Conservation (phyloP, 441 rosid species). For the Populus hybrid region DNA sequence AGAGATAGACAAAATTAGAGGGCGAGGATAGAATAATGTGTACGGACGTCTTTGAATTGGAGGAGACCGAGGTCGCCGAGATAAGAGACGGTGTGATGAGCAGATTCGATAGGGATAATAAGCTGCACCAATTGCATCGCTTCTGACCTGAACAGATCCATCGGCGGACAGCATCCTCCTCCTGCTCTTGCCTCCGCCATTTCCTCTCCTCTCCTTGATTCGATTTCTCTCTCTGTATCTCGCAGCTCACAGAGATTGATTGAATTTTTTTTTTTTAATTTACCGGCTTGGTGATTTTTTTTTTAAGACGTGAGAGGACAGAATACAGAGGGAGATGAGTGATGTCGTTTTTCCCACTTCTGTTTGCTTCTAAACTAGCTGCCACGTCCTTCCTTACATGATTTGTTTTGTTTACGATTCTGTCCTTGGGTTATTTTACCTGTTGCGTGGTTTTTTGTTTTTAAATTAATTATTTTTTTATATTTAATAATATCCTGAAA, state of each 20-base stretch:
- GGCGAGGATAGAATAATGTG: constrained; percentile 12
- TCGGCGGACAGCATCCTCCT: constrained; percentile 78
- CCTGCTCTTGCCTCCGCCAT: constrained; percentile 41
- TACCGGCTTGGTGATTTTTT: neutral
- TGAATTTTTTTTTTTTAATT: neutral
- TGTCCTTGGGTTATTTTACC: neutral
- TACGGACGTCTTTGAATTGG: constrained; percentile 86
- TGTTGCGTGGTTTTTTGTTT: too few species aligned
- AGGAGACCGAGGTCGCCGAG: constrained; percentile 85
- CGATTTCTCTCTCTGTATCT: constrained; percentile 10
- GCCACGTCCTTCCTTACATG: neutral
- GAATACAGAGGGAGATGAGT: neutral
- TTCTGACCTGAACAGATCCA: constrained; percentile 90
- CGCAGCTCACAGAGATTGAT: neutral
- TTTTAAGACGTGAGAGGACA: neutral
- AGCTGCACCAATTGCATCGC: constrained; percentile 83
- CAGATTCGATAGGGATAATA: constrained; percentile 82
- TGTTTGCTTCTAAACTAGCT: neutral
- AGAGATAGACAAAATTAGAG: neutral
- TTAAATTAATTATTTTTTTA: too few species aligned
- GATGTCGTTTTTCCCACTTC: neutral
- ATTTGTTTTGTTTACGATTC: neutral
- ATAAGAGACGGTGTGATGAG: constrained; percentile 75
- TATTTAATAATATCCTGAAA: too few species aligned
- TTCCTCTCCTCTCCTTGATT: constrained; percentile 2